Evolutionary conservation across 495 filamentous ascomycete genomes (phyloP), one percentile per base, ranked within the genome.

Genomic region (Neurospora tetrasperma): DNA sequence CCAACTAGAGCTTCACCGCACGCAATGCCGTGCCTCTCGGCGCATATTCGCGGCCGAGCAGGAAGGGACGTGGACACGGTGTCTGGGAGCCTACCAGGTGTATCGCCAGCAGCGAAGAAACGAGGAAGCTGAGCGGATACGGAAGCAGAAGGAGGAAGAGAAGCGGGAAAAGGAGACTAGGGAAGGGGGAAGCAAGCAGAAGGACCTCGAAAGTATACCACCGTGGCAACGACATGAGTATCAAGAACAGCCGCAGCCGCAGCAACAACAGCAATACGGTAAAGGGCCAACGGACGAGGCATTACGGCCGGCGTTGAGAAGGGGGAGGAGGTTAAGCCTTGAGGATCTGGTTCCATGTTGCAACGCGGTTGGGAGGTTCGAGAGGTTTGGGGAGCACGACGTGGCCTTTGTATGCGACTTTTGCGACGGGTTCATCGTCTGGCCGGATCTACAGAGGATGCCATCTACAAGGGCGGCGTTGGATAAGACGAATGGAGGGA

Each of bases 381-480:
- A 84, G 77, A 78, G 82, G 7, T 76, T 84, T 31, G 79, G 76
- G 35, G 77, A 79, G n/a, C 74, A 69, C n/a, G 83, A 85, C 72
- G 81, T 82, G 20, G 84, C 84, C 2, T 86, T 85, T 71, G 80
- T 85, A 0, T 86, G 84, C 75, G 82, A 86, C 75, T 86, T 83
- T 73, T 86, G 84, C 79, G 82, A 85, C 75, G 84, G 84, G 9
- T 83, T 80, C 48, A 73, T 86, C 14, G 78, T 86, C 31, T 86
- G 84, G 84, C 78, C 82, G 40, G 82, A 86, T 73, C 74, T 86
- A 70, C 76, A 75, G 62, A 75, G 74, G 4, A 82, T 85, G 75
- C 83, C 84, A 14, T 78, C 82, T 2, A 77, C 77, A 44, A 73
- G 84, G 27, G 71, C 78, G 12, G 73, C 76, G 23, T 71, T 74